These are phyloP conservation scores for Aspergillus niger DNA, from an alignment of 2,329 filamentous ascomycete species.

Conservation along the genomic window DNA sequence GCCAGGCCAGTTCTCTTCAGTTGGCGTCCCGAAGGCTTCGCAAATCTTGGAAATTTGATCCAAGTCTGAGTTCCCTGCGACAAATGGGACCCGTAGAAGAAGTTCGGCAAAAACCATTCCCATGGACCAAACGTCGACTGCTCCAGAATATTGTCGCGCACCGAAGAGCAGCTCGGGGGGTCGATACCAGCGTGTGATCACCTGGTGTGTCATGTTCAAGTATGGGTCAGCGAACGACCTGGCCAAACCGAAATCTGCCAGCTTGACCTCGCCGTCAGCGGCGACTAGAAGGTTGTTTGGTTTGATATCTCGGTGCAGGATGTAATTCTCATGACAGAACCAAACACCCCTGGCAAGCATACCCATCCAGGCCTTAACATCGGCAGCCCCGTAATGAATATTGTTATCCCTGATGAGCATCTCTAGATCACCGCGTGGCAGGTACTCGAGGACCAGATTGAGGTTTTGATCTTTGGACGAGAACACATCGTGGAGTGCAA, in stretches of 20 bases:
- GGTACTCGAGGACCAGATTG: slow-evolving; percentile 90
- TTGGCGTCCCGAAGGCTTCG: slow-evolving; percentile 83
- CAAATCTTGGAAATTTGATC: slow-evolving; percentile 84
- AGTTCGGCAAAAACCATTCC: slow-evolving; percentile 93
- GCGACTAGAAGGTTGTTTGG: slow-evolving; percentile 97
- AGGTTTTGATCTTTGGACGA: slow-evolving; percentile 95
- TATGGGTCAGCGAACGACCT: slow-evolving; percentile 87
- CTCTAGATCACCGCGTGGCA: slow-evolving; percentile 91
- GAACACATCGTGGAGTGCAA: slow-evolving; percentile 88
- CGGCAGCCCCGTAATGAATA: slow-evolving; percentile 79
- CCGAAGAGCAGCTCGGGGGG: slow-evolving; percentile 93
- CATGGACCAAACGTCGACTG: slow-evolving; percentile 92
- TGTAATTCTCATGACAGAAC: slow-evolving; percentile 94
- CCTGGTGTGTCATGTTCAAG: slow-evolving; percentile 84
- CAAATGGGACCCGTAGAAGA: slow-evolving; percentile 76
- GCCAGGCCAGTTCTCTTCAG: slow-evolving; percentile 93
- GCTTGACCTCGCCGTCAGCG: slow-evolving; percentile 87
- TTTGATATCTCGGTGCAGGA: slow-evolving; percentile 97
- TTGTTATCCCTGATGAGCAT: slow-evolving; percentile 86
- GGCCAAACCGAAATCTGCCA: slow-evolving; percentile 96
- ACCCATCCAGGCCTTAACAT: slow-evolving; percentile 98
- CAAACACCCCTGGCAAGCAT: slow-evolving; percentile 92
- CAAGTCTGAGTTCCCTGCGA: slow-evolving; percentile 81
- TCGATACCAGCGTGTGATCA: slow-evolving; percentile 96
- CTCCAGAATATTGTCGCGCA: slow-evolving; percentile 82